Evolutionary conservation across 1,284 basidiomycete species (phyloP).

Genomic region (Pholiota adiposa): DNA sequence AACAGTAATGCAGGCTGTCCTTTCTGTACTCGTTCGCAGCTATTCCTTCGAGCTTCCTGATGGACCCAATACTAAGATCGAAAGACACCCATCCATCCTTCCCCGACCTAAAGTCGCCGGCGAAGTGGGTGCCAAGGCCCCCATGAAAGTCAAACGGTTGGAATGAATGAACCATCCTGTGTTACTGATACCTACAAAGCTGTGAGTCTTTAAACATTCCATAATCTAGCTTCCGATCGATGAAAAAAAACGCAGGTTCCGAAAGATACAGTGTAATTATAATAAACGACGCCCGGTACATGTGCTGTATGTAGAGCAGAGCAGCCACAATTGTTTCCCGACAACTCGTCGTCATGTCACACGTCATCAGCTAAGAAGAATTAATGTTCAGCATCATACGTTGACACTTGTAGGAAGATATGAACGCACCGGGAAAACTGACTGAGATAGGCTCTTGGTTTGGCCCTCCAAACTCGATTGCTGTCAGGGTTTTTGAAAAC

Average conservation of each 20-base stretch:
- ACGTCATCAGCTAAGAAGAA: no score
- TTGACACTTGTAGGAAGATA: no score
- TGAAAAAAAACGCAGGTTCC: no score
- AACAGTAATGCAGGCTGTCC: constrained; percentile 39
- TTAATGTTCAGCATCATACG: no score
- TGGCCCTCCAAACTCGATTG: background rate
- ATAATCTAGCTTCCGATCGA: no score
- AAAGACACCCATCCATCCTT: constrained; percentile 30
- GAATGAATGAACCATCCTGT: constrained; percentile 11
- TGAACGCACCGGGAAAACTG: background rate
- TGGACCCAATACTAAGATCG: constrained; percentile 43
- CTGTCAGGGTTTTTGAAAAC: background rate
- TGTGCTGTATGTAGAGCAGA: no score
- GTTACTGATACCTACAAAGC: no score
- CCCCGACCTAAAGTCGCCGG: constrained; percentile 47
- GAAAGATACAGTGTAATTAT: no score
- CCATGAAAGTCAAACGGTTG: constrained; percentile 38
- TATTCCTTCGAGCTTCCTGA: constrained; percentile 48
- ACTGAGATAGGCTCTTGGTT: background rate
- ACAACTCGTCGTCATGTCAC: no score
- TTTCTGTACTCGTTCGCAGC: constrained; percentile 48
- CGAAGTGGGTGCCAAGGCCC: constrained; percentile 43
- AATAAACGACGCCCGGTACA: no score
- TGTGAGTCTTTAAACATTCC: no score
- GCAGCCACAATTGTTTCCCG: no score